Evolutionary conservation across 2,329 filamentous ascomycete species (phyloP), one percentile per base, ranked within the genome.

Genomic region (Claviceps africana): DNA sequence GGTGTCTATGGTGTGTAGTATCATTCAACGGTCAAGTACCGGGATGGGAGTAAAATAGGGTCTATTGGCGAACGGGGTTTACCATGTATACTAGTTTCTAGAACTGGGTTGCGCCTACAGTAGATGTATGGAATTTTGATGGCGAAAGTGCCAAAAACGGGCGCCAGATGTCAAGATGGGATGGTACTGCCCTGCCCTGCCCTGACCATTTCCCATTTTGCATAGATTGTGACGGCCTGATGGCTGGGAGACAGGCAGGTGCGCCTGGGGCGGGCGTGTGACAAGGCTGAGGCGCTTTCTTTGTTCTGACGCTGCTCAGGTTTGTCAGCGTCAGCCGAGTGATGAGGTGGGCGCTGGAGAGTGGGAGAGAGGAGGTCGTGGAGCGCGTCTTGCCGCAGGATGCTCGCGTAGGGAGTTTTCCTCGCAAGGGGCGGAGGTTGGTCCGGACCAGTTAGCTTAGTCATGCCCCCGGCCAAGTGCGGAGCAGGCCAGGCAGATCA

Each of bases 41-140:
- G 42, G 48, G 33, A 35, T 5, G 40, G 40, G 49, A 51, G 43
- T 40, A 51, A 39, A 51, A 51, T 30, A 51, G 21, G 49, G 42
- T 21, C 44, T 25, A 25, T 47, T 31, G 43, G 19, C 31, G 43
- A 43, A 47, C 17, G 3, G n/a, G 43, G 11, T 21, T 51, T 22
- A 47, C 13, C n/a, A 28, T 51, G 49, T 51, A 51, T 11, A 51
- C 10, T 51, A 51, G 39, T n/a, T 50, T 22, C 15, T 28, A 35
- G 48, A 49, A 33, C 47, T 49, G 39, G 48, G 21, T 19, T 50
- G 9, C 45, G 48, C 17, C 30, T 37, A 45, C 19, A 35, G 40
- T 8, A 37, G 9, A 44, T 30, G 28, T 25, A 21, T 33, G n/a
- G 25, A n/a, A 19, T 25, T 28, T 45, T 44, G 21, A n/a, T 19